Evolutionary conservation across 345 rosid species (phyloP).

Genomic region (Aethionema arabicum): DNA sequence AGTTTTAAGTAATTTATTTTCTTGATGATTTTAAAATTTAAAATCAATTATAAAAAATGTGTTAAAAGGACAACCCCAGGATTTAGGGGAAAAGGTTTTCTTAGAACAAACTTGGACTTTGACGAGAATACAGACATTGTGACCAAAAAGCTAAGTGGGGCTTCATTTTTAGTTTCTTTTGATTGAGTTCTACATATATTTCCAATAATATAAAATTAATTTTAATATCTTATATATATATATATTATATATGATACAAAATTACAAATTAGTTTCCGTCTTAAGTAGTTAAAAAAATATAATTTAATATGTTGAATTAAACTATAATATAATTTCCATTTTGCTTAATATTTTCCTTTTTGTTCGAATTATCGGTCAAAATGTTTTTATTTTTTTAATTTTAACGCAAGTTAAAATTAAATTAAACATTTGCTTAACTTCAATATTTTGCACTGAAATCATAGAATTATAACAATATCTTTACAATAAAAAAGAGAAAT

Average conservation of each 20-base stretch:
- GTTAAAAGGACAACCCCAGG: slow-evolving; percentile 49
- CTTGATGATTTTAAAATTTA: neutral
- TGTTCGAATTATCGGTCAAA: too few species aligned
- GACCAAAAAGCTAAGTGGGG: slow-evolving; percentile 34
- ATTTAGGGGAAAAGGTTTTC: slow-evolving; percentile 59
- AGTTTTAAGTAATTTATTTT: slow-evolving; percentile 7
- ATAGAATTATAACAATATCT: neutral
- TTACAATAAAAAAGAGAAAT: neutral
- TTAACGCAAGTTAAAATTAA: too few species aligned
- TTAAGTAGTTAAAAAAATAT: too few species aligned
- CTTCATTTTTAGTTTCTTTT: slow-evolving; percentile 26
- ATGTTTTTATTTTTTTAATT: too few species aligned
- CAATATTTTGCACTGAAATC: neutral
- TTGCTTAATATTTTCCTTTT: neutral
- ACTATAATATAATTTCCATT: too few species aligned
- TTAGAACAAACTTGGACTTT: slow-evolving; percentile 57
- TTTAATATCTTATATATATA: neutral
- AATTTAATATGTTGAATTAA: too few species aligned
- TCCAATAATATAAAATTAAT: slow-evolving; percentile 5
- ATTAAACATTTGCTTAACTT: neutral
- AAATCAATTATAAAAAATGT: slow-evolving; percentile 15
- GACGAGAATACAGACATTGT: slow-evolving; percentile 41
- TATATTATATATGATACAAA: neutral
- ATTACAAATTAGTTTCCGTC: too few species aligned
- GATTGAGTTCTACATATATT: neutral